Base-by-base conservation (phyloP, 2,329 filamentous ascomycete genomes). In the Talaromyces sp. region DNA sequence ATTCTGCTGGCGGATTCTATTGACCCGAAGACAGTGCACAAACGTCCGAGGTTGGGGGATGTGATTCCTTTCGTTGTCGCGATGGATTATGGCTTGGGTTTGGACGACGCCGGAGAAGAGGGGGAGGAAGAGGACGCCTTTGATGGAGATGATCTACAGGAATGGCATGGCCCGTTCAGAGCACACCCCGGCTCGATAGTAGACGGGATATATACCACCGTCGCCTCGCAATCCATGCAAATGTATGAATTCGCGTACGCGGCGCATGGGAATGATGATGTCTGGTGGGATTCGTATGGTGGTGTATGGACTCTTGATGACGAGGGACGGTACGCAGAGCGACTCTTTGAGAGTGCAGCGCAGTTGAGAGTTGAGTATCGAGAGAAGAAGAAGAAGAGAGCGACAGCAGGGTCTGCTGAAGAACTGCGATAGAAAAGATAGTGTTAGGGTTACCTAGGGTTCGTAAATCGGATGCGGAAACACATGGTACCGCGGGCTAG, bases 221-320 rank as follows among this genome's bases (percentile, higher is more conserved):
- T 64, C 22, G 52, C 54, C 4, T 39, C 41, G 19, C 54, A 64
- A 13, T 59, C 47, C 2, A 64, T 64, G 62, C 19, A 60, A 37
- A 64, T 41, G 41, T 35, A 64, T 27, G 54, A 64, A 19, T 64
- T 64, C 49, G 62, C 62, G 8, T 64, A 64, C 39, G 31, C 52
- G 13, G 62, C 54, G n/a, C 52, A 57, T 10, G 62, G 62, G 7
- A 64, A 43, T 11, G 19, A 64, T 22, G 62, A 50, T 27, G 45
- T 64, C 0, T 64, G 62, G 62, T 64, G 62, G 62, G 52, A 43
- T 58, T 59, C 54, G 24, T 49, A 63, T 49, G 43, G 16, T 7
- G 62, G 62, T 11, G n/a, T 59, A 22, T 64, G 62, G 62, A 64
- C 62, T 7, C 33, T 64, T 13, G 43, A 58, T 52, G 22, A 47